Percentiles rank a stretch among this genome's conserved stretches.
phyloP scores from a whole-genome alignment of 305 asterid species.

The Fraxinus greggii region DNA sequence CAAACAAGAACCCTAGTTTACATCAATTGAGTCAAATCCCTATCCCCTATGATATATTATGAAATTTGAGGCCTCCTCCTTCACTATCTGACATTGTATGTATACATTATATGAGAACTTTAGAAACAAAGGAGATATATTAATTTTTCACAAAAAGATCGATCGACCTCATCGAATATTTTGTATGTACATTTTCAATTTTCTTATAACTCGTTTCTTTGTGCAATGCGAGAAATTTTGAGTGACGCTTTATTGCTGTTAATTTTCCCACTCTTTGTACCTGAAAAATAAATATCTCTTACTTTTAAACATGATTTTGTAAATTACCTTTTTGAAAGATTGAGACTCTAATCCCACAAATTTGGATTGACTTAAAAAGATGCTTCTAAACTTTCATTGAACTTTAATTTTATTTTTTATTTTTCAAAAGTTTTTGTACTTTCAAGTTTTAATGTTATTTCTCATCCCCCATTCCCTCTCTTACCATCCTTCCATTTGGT shows the following conservation, averaged over 20 bases:
- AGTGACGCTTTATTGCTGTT: not conserved
- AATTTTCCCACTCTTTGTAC: not conserved
- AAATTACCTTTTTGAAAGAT: too few species aligned
- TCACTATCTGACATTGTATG: constrained; percentile 7
- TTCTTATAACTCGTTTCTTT: not conserved
- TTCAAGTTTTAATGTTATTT: too few species aligned
- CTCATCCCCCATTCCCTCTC: too few species aligned
- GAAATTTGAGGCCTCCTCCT: constrained; percentile 12
- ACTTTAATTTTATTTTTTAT: too few species aligned
- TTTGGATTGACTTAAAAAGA: too few species aligned
- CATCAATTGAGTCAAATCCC: constrained; percentile 40
- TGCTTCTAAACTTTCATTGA: too few species aligned
- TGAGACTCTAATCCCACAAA: too few species aligned
- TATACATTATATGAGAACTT: not conserved
- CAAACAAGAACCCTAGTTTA: constrained; percentile 34
- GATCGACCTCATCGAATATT: not conserved
- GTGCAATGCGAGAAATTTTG: not conserved
- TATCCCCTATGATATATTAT: constrained; percentile 24
- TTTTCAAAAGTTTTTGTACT: too few species aligned
- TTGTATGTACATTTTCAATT: not conserved
- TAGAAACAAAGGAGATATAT: not conserved
- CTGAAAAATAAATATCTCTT: too few species aligned
- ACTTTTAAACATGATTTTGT: too few species aligned
- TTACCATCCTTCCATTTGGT: too few species aligned
- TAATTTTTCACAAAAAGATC: not conserved